Evolutionary conservation across 2,329 filamentous ascomycete species (phyloP).

Genomic region (Albophoma yamanashiensis): DNA sequence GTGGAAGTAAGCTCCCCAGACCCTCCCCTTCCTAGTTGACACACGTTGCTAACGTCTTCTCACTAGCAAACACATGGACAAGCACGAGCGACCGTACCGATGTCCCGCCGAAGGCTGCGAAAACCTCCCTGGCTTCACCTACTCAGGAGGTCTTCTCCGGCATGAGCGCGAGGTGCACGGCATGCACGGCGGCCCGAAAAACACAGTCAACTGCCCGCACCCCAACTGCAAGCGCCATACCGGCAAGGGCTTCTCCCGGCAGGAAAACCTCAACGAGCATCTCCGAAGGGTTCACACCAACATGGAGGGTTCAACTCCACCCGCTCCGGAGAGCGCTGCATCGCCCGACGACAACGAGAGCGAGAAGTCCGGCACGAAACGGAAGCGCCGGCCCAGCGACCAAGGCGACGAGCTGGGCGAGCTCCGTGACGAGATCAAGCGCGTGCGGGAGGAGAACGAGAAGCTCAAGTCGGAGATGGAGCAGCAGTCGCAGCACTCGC

Average conservation of each 20-base stretch:
- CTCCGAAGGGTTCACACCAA: conserved; percentile 76
- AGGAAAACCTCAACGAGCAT: conserved; percentile 92
- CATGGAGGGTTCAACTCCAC: conserved; percentile 23
- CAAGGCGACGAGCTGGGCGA: conserved; percentile 37
- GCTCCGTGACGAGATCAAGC: conserved; percentile 55
- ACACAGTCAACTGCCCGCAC: conserved; percentile 78
- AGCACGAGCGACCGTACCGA: conserved; percentile 88
- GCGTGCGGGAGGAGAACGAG: conserved; percentile 53
- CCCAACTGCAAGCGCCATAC: conserved; percentile 79
- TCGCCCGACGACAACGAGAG: conserved; percentile 37
- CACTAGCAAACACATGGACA: conserved; percentile 91
- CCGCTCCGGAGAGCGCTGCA: conserved; percentile 19
- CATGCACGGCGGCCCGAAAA: conserved; percentile 80
- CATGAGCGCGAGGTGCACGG: conserved; percentile 92
- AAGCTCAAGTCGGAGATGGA: conserved; percentile 42
- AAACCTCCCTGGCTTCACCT: conserved; percentile 89
- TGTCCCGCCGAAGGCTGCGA: conserved; percentile 76
- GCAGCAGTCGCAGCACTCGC: conserved; percentile 33
- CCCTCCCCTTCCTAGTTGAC: too few relatives aligned
- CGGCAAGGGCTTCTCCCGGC: conserved; percentile 82
- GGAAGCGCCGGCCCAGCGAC: conserved; percentile 30
- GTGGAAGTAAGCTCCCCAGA: conserved; percentile 63
- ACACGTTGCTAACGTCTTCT: background rate
- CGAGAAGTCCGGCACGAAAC: conserved; percentile 34
- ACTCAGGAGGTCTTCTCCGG: conserved; percentile 77